Evolutionary conservation across 1,284 basidiomycete species (phyloP), one percentile per base, ranked within the genome.

Genomic region (Exobasidium cylindrosporum): DNA sequence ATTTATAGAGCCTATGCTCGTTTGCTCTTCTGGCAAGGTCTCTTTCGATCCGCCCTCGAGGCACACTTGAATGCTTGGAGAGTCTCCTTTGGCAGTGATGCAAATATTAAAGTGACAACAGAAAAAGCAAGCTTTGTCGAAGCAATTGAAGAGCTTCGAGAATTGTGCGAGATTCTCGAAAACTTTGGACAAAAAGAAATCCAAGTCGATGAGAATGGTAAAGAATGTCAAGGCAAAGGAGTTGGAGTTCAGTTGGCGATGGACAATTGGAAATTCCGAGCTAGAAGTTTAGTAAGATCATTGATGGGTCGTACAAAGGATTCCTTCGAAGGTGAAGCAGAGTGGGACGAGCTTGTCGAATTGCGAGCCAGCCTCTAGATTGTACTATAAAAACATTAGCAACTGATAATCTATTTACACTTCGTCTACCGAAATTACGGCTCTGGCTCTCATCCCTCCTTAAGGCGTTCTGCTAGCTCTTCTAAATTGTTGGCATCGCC

Each of bases 241-340:
- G 26, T 4, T 28, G 26, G 26, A 28, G 21, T 21, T 4, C n/a
- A 50, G 26, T 28, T 26, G 3, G 82, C 82, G 63, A 80, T 82
- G 71, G 81, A 80, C 13, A 83, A 84, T 69, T 97, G 94, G 92
- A 84, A 83, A 77, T 86, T 90, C 78, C 91, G 95, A 81, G 92
- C 88, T 44, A 85, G 89, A 61, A 95, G 91, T 65, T 83, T 97
- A 61, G 86, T 97, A 58, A 84, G 94, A 76, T 89, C 88, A 46
- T 97, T 97, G 80, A 86, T 93, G 81, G 92, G 89, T 2, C 70
- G 84, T 57, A 84, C 84, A n/a, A 80, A 76, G 69, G 75, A 88
- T 23, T 66, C 70, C 60, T 97, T 93, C 74, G 90, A 89, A 76
- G 91, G 92, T 61, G 90, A 95, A 80, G 84, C 86, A 1, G 92